Evolutionary conservation across 2,329 filamentous ascomycete species (phyloP), one percentile per base, ranked within the genome.

Genomic region (Pseudopithomyces maydicus): DNA sequence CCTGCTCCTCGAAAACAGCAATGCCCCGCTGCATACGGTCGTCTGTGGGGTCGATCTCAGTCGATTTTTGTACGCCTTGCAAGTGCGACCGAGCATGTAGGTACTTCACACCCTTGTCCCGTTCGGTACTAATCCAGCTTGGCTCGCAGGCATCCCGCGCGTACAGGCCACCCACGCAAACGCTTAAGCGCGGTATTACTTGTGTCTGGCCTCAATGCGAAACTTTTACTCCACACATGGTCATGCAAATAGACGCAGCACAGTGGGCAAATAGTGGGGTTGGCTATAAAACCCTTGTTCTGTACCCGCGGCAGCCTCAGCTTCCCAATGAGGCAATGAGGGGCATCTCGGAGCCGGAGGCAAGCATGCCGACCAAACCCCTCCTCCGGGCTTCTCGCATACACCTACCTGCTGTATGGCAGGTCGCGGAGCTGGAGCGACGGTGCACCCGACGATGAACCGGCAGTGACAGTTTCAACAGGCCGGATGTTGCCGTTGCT

Each of bases 401-500:
- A 11, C 14, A n/a, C 6, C n/a, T n/a, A n/a, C n/a, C n/a, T n/a
- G n/a, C n/a, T n/a, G n/a, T n/a, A n/a, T n/a, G n/a, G n/a, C n/a
- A n/a, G n/a, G n/a, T n/a, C n/a, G n/a, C n/a, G n/a, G n/a, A n/a
- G 8, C 26, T 8, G 26, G 26, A 29, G 4, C 4, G 26, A 29
- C 26, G 4, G 8, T 29, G 5, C 5, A 29, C 26, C 26, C 26
- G 26, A 38, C 35, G 35, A 38, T 38, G 35, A n/a, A 2, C 14
- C 23, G n/a, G 20, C 14, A 3, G 19, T 33, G n/a, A 35, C 36
- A 51, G 26, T 17, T 42, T 32, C 14, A 26, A 46, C 22, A 36
- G 26, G 7, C 36, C 48, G 38, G 36, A 33, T 51, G 22, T 51
- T 51, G 23, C 48, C 26, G 48, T 36, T 20, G 15, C 46, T 48